Evolutionary conservation across 768 basidiomycete species (phyloP), one percentile per base, ranked within the genome.

Genomic region (Leccinum broughii): DNA sequence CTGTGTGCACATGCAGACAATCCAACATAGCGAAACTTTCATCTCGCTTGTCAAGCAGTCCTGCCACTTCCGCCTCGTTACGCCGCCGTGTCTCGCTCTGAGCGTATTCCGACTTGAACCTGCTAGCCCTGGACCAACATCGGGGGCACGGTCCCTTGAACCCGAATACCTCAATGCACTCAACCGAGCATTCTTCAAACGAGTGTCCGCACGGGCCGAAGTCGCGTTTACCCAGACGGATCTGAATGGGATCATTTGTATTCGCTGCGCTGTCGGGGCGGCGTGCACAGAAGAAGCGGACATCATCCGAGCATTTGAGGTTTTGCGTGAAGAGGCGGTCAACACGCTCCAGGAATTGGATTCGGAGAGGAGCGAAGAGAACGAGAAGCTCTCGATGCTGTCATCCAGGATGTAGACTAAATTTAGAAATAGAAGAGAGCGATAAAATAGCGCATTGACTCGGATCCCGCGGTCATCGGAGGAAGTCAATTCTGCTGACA

Each of bases 181-280:
- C 41, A 96, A 95, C 69, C 77, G 81, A 22, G 55, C 75, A 0
- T 86, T 93, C 66, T 85, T 85, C 70, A 74, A 75, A 2, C 80
- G 81, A 1, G 69, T 96, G 8, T 82, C 85, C 8, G 70, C 79
- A 1, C 77, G 89, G 30, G 78, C 80, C 58, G 85, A 92, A 62
- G 83, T 96, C 51, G 77, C 85, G 56, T 74, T 97, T 37, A 94
- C 93, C 7, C 89, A 89, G 69, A 95, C 94, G 0, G 80, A 81
- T 39, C 72, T 97, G 30, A 87, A 89, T 57, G 89, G 86, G 1
- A 78, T 81, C 9, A 84, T 85, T 63, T 94, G 92, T 68, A 78
- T 96, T 26, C 81, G 95, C 1, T 76, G 95, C 32, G 91, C 88
- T 1, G 79, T 94, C 22, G 95, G 95, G 0, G 85, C 88, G 2